Evolutionary conservation across 768 basidiomycete genomes (phyloP).

Genomic region (Trametes punicea): DNA sequence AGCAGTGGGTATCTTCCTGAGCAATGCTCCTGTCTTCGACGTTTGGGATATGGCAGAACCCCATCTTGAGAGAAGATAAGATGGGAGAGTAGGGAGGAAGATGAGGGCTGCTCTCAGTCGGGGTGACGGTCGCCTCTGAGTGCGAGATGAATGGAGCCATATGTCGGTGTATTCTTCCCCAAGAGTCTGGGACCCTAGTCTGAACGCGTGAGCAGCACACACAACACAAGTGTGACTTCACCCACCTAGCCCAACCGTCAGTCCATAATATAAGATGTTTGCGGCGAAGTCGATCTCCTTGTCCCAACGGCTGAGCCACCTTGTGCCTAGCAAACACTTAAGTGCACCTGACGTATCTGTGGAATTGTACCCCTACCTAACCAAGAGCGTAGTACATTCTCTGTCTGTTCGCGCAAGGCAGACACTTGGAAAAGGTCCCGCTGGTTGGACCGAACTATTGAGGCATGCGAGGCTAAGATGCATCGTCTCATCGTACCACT

Average conservation of each 20-base stretch:
- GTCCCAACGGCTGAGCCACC: constrained; percentile 78
- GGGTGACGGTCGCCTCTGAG: constrained; percentile 42
- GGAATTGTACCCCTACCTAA: constrained; percentile 45
- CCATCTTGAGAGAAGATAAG: constrained; percentile 56
- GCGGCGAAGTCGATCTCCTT: constrained; percentile 71
- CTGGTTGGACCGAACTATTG: constrained; percentile 78
- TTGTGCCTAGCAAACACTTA: constrained; percentile 52
- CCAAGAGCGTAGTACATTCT: constrained; percentile 72
- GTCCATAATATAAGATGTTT: constrained; percentile 67
- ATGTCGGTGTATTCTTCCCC: constrained; percentile 92
- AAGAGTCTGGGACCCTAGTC: constrained; percentile 70
- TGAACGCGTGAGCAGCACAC: neutral
- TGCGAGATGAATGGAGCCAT: constrained; percentile 60
- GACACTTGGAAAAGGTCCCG: constrained; percentile 77
- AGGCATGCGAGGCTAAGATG: neutral
- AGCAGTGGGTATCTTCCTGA: constrained; percentile 42
- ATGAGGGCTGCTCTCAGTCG: constrained; percentile 51
- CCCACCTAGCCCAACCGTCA: constrained; percentile 73
- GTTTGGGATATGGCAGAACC: constrained; percentile 35
- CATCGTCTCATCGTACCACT: neutral
- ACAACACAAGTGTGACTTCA: neutral
- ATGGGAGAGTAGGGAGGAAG: constrained; percentile 62
- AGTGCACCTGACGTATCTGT: constrained; percentile 9
- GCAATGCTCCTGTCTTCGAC: constrained; percentile 30
- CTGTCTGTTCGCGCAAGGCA: constrained; percentile 70